Base-by-base conservation (phyloP, 139 green algal genomes). In the Zygnema circumcarinatum region DNA sequence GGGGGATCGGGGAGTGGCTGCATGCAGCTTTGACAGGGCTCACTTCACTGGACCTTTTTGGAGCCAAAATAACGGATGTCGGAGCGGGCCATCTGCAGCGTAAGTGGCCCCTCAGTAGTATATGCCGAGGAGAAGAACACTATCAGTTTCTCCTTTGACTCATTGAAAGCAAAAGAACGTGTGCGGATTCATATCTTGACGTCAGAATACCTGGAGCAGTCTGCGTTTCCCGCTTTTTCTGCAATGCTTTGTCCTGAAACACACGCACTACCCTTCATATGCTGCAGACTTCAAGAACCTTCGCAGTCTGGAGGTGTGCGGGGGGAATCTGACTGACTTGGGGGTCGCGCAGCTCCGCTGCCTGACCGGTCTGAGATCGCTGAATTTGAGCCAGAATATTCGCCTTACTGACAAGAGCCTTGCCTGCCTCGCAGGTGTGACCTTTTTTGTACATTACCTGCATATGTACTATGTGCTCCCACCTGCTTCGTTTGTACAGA, bases 11-110 rank as follows among this genome's bases (percentile, higher is more conserved):
- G n/a, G n/a, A n/a, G n/a, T n/a, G n/a, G n/a, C n/a, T n/a, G n/a
- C n/a, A n/a, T n/a, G n/a, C 79, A 85, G 79, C 33, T 25, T 81
- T 91, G 56, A n/a, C 54, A 41, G 79, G 53, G 21, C 42, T 91
- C 2, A 75, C 56, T 32, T 38, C 7, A 38, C 11, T 91, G 31
- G 86, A 91, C 56, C 56, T 91, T 16, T 91, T 91, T 86, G 86
- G 86, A 38, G 81, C 86, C 16, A 88, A 73, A 33, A 87, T 91
- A 36, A 91, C 54, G 2, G 86, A 91, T 79, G 36, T 56, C 1
- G 86, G 86, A 29, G 38, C 81, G 38, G 25, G 35, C 2, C 85
- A 88, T 47, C 76, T 90, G 16, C 20, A 22, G 11, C 62, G 73
- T 82, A 83, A 21, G 83, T 62, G 20, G 29, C 56, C 56, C 29